phyloP scores from a whole-genome alignment of 345 rosid genomes.

The Citrus mangshanensis region DNA sequence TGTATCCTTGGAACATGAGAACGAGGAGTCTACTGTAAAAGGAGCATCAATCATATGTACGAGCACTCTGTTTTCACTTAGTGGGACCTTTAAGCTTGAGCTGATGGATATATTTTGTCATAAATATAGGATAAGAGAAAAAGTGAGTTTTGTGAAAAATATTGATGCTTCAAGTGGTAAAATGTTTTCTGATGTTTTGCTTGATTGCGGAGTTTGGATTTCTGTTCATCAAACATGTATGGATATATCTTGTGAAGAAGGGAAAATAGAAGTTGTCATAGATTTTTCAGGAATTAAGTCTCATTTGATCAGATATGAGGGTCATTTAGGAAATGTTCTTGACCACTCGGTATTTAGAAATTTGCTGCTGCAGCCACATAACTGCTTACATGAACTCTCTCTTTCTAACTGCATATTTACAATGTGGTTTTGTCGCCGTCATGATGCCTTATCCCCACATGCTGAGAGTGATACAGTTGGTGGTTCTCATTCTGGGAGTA shows the following conservation, averaged over 20 bases:
- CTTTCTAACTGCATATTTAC: constrained; percentile 54
- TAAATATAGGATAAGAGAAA: constrained; percentile 37
- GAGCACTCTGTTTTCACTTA: constrained; percentile 34
- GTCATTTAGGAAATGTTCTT: constrained; percentile 38
- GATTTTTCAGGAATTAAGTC: constrained; percentile 48
- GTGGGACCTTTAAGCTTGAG: constrained; percentile 48
- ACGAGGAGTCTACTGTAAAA: constrained; percentile 25
- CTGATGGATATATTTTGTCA: constrained; percentile 61
- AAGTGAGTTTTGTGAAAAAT: constrained; percentile 25
- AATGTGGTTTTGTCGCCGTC: constrained; percentile 41
- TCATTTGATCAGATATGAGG: constrained; percentile 46
- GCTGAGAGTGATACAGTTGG: constrained; percentile 27
- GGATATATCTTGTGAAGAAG: constrained; percentile 53
- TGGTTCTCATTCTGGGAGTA: constrained; percentile 22
- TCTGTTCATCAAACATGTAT: constrained; percentile 42
- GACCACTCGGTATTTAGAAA: constrained; percentile 38
- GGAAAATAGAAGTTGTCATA: constrained; percentile 36
- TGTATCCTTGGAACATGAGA: constrained; percentile 34
- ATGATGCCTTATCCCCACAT: constrained; percentile 27
- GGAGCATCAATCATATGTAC: constrained; percentile 29
- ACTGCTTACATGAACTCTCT: constrained; percentile 55
- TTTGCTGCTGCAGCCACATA: constrained; percentile 40
- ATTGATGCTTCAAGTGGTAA: constrained; percentile 32
- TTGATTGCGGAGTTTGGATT: constrained; percentile 57
- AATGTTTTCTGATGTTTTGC: constrained; percentile 27